These are phyloP conservation scores for Paramecium caudatum DNA, from an alignment of 73 alveolate species.

Conservation along the genomic window DNA sequence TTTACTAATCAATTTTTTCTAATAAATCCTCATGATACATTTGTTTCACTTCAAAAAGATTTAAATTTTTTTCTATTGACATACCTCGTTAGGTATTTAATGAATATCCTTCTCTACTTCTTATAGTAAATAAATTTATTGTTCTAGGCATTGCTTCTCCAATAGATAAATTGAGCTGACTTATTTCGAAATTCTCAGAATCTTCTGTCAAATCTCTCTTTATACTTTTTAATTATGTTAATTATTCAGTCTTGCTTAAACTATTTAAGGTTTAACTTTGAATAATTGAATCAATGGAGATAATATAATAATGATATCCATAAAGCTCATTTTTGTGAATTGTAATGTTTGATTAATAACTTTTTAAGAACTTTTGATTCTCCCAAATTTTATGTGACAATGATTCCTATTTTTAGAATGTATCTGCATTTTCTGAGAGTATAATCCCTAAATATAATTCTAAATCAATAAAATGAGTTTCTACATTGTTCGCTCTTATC, in stretches of 20 bases:
- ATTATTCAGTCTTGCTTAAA: neutral
- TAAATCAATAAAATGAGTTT: conserved; percentile 16
- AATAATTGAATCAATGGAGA: neutral
- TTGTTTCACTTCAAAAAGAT: neutral
- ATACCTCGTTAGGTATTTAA: neutral
- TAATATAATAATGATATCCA: neutral
- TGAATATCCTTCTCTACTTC: neutral
- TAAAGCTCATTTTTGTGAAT: neutral
- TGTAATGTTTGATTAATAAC: neutral
- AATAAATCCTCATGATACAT: neutral
- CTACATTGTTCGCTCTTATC: neutral
- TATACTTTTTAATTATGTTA: neutral
- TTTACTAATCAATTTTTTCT: neutral
- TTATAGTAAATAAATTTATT: neutral
- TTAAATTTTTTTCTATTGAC: neutral
- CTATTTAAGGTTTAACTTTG: neutral
- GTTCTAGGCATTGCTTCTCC: neutral
- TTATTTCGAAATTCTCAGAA: conserved; percentile 1
- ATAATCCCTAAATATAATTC: neutral
- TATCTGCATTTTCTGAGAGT: neutral
- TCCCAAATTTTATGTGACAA: neutral
- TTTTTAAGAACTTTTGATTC: neutral
- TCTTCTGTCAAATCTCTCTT: neutral
- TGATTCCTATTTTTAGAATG: neutral
- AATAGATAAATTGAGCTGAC: neutral